Evolutionary conservation across 2,329 filamentous ascomycete species (phyloP), one percentile per base, ranked within the genome.

Genomic region (Xylaria polymorpha): DNA sequence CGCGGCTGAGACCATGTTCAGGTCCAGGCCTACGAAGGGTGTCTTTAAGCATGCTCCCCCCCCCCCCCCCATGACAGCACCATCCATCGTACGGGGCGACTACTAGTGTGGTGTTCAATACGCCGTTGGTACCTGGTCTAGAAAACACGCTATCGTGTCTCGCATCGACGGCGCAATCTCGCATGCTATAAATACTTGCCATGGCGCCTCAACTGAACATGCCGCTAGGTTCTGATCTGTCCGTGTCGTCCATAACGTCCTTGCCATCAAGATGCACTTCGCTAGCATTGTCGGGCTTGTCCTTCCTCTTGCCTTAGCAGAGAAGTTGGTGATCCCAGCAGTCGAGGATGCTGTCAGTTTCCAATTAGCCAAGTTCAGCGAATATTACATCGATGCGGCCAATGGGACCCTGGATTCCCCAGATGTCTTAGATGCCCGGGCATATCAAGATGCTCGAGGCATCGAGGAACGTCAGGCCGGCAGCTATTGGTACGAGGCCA

Each of bases 401-500:
- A 67, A 67, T 53, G 35, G 65, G 35, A 74, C 62, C 44, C 57
- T 67, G 7, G 37, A 53, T 59, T 61, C 48, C 12, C 43, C 22
- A 25, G 58, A 56, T 35, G 51, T 41, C 12, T 39, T n/a, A 25
- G 61, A 43, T 39, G 25, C 43, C 35, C 20, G 6, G 15, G 25
- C 68, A 51, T 53, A 48, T 60, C 39, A 61, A 3, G 39, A 60
- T 61, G 22, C 8, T 39, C 63, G 53, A 22, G 32, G 10, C 43
- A 25, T 75, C 14, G 66, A 74, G 50, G 67, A 71, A 57, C 72
- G 74, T 56, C 66, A 67, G 51, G 58, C 71, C 20, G 64, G 62
- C 20, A 73, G 55, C 32, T 77, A 75, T 64, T 80, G 78, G 79
- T 77, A 78, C 64, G 78, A 78, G 68, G 71, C 73, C 22, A 78